phyloP scores from a whole-genome alignment of 2,329 filamentous ascomycete genomes.

The Paracoccidioides lutzii region DNA sequence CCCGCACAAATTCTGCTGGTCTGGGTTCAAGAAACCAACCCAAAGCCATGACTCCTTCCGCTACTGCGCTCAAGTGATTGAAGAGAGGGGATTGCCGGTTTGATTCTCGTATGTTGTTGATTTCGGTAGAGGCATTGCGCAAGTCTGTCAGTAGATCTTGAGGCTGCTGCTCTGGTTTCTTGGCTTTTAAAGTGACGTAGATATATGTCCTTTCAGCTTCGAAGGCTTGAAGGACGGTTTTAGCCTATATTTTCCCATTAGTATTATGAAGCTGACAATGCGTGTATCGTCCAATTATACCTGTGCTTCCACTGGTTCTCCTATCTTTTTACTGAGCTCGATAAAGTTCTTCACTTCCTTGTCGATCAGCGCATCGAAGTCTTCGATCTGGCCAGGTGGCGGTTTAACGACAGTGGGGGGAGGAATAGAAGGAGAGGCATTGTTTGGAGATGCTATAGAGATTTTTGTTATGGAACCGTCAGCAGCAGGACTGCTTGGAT shows the following conservation, averaged over 20 bases:
- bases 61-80: constrained; percentile 73
- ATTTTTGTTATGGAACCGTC: constrained; percentile 22
- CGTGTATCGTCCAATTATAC: constrained; percentile 38
- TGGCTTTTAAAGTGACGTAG: constrained; percentile 75
- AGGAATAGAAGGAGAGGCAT: constrained; percentile 22
- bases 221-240: constrained; percentile 54
- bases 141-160: constrained; percentile 72
- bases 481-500: constrained; percentile 23
- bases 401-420: constrained; percentile 41
- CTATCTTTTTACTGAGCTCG: constrained; percentile 62
- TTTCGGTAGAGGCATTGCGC: constrained; percentile 66
- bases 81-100: constrained; percentile 65
- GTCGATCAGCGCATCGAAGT: constrained; percentile 70
- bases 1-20: constrained; percentile 73
- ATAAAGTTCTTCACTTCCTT: constrained; percentile 66
- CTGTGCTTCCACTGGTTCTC: constrained; percentile 68
- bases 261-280: background rate
- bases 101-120: constrained; percentile 66
- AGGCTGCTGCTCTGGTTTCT: constrained; percentile 71
- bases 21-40: constrained; percentile 82
- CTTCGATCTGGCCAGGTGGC: constrained; percentile 66
- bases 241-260: constrained; percentile 29
- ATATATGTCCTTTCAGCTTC: constrained; percentile 77
- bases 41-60: constrained; percentile 78
- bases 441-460: constrained; percentile 15